Base-by-base conservation (phyloP, 2,329 filamentous ascomycete genomes). In the Shiraia bambusicola region DNA sequence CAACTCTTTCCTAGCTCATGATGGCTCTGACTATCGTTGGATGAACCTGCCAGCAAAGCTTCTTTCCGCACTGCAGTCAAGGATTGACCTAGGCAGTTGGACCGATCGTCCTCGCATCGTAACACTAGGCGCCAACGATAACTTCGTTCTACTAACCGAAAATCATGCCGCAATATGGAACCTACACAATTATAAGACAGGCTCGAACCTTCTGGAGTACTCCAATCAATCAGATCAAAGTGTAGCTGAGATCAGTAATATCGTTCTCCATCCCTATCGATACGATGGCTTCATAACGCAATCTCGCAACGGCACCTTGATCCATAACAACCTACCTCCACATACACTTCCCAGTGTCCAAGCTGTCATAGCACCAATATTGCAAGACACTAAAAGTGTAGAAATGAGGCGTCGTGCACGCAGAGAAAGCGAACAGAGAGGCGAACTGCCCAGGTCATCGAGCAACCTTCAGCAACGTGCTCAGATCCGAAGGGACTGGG, bases 101-200 rank as follows among this genome's bases (percentile, higher is more conserved):
- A 42, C 37, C 10, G 62, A 67, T 37, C 47, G 45, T 16, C 65
- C 65, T 2, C 59, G 63, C 8, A 40, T 67, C 17, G 60, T 69
- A 1, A 49, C 61, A 3, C 56, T 69, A 0, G 65, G 65, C 13
- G 54, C 59, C 1, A 52, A 56, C 16, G 30, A 42, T 15, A 52
- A 61, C 36, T 69, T 66, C 40, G 24, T 67, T 0, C 36, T 69
- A 1, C 40, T 67, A 28, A 67, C 63, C 0, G 52, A 61, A 15
- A 58, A 57, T 11, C 45, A 65, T 22, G 47, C 51, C 4, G 61
- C 58, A 1, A 49, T 65, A 2, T 67, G 65, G 62, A 46, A 60
- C 11, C 46, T 67, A 2, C 31, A 37, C 1, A 28, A 57, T 6
- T 67, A 67, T 41, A 47, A 41, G 4, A 47, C 53, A 0, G 17